Evolutionary conservation across 257 asterid species (phyloP).

Genomic region (Gentiana dahurica): DNA sequence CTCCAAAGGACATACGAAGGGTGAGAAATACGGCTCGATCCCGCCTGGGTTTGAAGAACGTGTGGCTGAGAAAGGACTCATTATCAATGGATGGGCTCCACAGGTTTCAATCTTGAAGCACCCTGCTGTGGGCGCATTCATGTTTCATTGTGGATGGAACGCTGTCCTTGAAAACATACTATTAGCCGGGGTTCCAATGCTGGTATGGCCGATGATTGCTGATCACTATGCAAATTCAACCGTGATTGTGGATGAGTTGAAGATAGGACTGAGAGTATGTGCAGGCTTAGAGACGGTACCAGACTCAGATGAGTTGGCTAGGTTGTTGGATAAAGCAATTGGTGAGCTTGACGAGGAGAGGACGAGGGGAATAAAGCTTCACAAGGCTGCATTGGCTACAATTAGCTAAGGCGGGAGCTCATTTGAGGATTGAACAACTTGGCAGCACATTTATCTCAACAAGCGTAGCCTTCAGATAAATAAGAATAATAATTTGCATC

Average conservation of each 20-base stretch:
- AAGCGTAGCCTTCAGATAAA: too few species aligned
- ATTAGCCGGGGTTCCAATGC: slow-evolving; percentile 48
- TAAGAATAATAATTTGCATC: too few species aligned
- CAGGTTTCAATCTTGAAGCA: slow-evolving; percentile 52
- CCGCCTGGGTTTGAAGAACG: slow-evolving; percentile 64
- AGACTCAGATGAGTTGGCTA: slow-evolving; percentile 25
- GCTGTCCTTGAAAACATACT: slow-evolving; percentile 41
- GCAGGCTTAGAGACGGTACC: slow-evolving; percentile 47
- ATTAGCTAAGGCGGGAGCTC: slow-evolving; percentile 45
- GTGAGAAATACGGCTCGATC: slow-evolving; percentile 25
- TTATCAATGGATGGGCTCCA: slow-evolving; percentile 72
- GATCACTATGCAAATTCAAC: slow-evolving; percentile 58
- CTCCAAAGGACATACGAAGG: slow-evolving; percentile 34
- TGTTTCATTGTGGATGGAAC: slow-evolving; percentile 81
- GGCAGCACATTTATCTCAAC: slow-evolving; percentile 8
- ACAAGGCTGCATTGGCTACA: slow-evolving; percentile 36
- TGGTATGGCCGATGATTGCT: slow-evolving; percentile 84
- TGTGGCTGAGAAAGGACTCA: slow-evolving; percentile 44
- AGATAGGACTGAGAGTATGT: slow-evolving; percentile 44
- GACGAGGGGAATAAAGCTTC: slow-evolving; percentile 4
- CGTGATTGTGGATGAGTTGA: slow-evolving; percentile 45
- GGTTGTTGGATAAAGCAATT: slow-evolving; percentile 15
- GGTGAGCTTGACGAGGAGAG: slow-evolving; percentile 24
- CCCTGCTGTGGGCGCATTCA: slow-evolving; percentile 23
- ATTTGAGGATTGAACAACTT: slow-evolving; percentile 30